These are phyloP conservation scores for Candida michaelii DNA, from an alignment of 805 yeast species.

Conservation along the genomic window DNA sequence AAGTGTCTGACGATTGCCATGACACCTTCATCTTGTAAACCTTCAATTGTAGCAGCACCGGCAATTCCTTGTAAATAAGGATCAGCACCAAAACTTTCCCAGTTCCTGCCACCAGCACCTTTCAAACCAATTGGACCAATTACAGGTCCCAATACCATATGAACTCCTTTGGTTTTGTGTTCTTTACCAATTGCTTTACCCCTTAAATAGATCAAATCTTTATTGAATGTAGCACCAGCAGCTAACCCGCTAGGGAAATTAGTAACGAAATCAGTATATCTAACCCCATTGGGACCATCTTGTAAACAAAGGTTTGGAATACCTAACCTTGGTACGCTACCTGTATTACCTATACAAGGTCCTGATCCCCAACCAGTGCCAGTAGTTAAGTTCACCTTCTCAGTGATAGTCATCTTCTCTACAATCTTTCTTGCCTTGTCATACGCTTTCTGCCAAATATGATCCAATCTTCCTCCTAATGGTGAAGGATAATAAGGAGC, in stretches of 20 bases:
- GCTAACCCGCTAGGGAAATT: constrained; percentile 61
- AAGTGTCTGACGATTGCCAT: constrained; percentile 57
- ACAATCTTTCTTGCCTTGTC: constrained; percentile 55
- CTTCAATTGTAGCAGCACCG: constrained; percentile 52
- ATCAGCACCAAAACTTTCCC: constrained; percentile 65
- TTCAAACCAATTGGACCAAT: constrained; percentile 62
- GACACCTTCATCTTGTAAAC: constrained; percentile 59
- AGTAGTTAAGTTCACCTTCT: constrained; percentile 61
- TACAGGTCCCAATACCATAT: constrained; percentile 55
- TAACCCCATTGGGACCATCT: constrained; percentile 63
- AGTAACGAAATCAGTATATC: constrained; percentile 56
- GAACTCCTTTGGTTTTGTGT: constrained; percentile 53
- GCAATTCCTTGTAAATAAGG: constrained; percentile 59
- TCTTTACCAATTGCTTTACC: constrained; percentile 61
- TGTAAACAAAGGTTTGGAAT: constrained; percentile 58
- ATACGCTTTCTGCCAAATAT: constrained; percentile 58
- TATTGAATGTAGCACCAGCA: constrained; percentile 57
- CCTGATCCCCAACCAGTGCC: constrained; percentile 67
- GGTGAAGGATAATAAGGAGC: constrained; percentile 38
- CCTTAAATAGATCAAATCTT: constrained; percentile 48
- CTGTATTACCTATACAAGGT: constrained; percentile 62
- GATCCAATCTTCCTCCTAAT: constrained; percentile 47
- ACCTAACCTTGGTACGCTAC: constrained; percentile 53
- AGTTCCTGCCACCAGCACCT: constrained; percentile 64
- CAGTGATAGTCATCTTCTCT: constrained; percentile 54